A percentile compares a stretch with the other conserved stretches of the same genome.
Evolutionary conservation across 305 asterid genomes (phyloP).

Genomic region (Fraxinus floribunda): DNA sequence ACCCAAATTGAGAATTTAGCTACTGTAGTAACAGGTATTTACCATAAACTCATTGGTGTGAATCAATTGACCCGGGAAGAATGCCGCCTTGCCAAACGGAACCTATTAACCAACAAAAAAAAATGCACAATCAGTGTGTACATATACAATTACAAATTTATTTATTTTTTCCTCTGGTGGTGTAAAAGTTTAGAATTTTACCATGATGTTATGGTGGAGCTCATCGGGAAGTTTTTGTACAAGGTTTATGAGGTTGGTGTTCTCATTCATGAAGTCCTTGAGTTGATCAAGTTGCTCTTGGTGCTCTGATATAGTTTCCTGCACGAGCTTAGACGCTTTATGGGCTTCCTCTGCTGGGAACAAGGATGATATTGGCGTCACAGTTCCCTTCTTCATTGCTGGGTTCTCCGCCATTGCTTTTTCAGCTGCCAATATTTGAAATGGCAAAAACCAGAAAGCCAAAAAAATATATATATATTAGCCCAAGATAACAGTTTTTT

Average conservation of each 20-base stretch:
- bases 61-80: conserved; percentile 80
- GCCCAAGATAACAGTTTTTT: background rate
- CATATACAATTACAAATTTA: background rate
- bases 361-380: conserved; percentile 58
- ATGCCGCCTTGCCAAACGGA: conserved; percentile 90
- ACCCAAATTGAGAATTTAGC: background rate
- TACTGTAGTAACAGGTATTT: conserved; percentile 7
- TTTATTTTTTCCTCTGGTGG: background rate
- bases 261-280: conserved; percentile 54
- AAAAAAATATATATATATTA: background rate
- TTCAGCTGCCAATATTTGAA: background rate
- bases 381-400: conserved; percentile 54
- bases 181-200: background rate
- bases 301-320: conserved; percentile 54
- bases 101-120: conserved; percentile 42
- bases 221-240: conserved; percentile 76
- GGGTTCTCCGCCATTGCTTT: conserved; percentile 8
- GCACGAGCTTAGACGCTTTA: conserved; percentile 70
- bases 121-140: background rate
- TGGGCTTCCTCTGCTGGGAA: conserved; percentile 63
- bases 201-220: conserved; percentile 83
- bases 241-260: conserved; percentile 57
- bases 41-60: conserved; percentile 91
- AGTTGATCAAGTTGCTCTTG: conserved; percentile 52
- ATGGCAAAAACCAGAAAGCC: background rate